phyloP scores from a whole-genome alignment of 805 yeast genomes.

The Candida pseudoglaebosa region DNA sequence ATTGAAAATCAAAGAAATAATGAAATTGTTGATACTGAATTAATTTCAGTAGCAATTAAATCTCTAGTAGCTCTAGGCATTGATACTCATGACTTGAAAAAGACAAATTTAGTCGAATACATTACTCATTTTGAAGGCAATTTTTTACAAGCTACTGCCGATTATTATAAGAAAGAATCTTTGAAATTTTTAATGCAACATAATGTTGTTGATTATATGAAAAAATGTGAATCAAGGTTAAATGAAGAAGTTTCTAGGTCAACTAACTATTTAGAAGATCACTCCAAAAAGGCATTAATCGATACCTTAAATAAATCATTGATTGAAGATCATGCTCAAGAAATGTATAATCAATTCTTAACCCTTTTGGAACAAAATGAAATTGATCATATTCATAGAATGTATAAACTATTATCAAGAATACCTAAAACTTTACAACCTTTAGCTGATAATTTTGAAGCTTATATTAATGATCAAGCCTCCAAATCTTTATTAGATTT shows the following conservation, averaged over 20 bases:
- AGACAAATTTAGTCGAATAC: conserved; percentile 78
- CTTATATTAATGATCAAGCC: conserved; percentile 57
- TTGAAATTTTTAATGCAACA: conserved; percentile 60
- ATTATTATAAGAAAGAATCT: conserved; percentile 68
- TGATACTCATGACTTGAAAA: conserved; percentile 84
- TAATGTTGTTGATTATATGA: conserved; percentile 87
- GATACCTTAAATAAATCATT: conserved; percentile 72
- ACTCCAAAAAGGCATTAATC: conserved; percentile 72
- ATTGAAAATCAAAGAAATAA: conserved; percentile 78
- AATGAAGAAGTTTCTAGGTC: conserved; percentile 80
- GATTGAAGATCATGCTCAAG: conserved; percentile 72
- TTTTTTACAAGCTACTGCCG: conserved; percentile 66
- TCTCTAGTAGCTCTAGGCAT: conserved; percentile 89
- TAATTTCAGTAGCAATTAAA: conserved; percentile 69
- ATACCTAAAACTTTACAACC: conserved; percentile 79
- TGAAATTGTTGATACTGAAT: conserved; percentile 61
- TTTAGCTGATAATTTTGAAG: conserved; percentile 66
- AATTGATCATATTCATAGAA: conserved; percentile 67
- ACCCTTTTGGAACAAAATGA: conserved; percentile 70
- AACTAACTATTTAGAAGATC: conserved; percentile 77
- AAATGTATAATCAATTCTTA: conserved; percentile 73
- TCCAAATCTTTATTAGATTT: conserved; percentile 52
- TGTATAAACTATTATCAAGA: conserved; percentile 71
- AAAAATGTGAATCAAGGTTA: conserved; percentile 77
- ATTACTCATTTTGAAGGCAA: conserved; percentile 72